Percentiles rank a stretch among this genome's conserved stretches.
Conservation (phyloP, 1,284 basidiomycete species). For the Cutaneotrichosporon cavernicola region DNA sequence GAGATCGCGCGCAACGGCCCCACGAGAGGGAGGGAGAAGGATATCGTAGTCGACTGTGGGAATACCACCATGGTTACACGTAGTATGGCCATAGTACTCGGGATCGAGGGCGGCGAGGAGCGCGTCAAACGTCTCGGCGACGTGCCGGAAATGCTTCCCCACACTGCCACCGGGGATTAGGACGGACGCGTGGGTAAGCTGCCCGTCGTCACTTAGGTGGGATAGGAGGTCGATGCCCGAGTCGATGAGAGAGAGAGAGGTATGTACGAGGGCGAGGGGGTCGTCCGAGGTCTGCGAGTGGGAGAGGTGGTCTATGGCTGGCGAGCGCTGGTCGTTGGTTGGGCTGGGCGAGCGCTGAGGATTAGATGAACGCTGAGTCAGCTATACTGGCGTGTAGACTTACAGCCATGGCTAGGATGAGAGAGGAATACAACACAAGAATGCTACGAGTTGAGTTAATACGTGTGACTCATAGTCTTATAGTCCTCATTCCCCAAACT, state of each 20-base stretch:
- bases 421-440: too few relatives aligned
- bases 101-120: conserved; percentile 31
- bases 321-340: not conserved
- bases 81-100: not conserved
- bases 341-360: not conserved
- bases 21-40: conserved; percentile 31
- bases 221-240: conserved; percentile 39
- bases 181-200: conserved; percentile 34
- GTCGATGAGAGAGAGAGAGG: conserved; percentile 38
- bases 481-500: too few relatives aligned
- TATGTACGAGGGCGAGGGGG: not conserved
- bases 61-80: too few relatives aligned
- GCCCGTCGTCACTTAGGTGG: conserved; percentile 32
- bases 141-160: conserved; percentile 51
- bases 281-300: not conserved
- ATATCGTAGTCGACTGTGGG: conserved; percentile 45
- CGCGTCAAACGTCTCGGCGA: conserved; percentile 45
- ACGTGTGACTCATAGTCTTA: too few relatives aligned
- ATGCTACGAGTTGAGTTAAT: too few relatives aligned
- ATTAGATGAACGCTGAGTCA: too few relatives aligned
- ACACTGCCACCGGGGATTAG: conserved; percentile 47
- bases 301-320: not conserved
- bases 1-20: conserved; percentile 32
- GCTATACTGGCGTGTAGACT: too few relatives aligned
- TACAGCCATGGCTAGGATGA: too few relatives aligned